phyloP scores from a whole-genome alignment of 257 asterid species.

The Fraxinus quadrangulata region DNA sequence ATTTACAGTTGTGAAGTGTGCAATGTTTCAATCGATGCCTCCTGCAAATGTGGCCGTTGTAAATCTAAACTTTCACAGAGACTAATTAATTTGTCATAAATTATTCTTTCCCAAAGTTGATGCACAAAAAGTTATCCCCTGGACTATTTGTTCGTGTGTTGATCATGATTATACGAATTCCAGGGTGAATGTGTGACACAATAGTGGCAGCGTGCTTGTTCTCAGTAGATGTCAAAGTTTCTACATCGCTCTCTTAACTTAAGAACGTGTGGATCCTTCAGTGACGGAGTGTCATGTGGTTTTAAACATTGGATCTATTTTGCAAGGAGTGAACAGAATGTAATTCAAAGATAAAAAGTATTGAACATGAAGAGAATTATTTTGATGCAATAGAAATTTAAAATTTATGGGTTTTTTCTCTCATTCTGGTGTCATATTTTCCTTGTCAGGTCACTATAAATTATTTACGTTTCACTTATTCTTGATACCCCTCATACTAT shows the following conservation, averaged over 20 bases:
- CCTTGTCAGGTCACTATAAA: neutral
- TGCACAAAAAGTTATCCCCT: neutral
- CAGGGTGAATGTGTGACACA: neutral
- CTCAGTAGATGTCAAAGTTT: neutral
- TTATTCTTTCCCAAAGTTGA: neutral
- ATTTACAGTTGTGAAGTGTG: neutral
- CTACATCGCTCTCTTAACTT: neutral
- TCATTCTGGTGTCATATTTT: constrained; percentile 7
- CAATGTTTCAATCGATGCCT: neutral
- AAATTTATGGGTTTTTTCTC: neutral
- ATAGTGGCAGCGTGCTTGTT: neutral
- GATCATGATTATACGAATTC: neutral
- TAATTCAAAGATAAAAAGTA: neutral
- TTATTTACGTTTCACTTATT: constrained; percentile 5
- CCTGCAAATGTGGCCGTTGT: neutral
- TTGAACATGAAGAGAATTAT: neutral
- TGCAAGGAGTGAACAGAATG: neutral
- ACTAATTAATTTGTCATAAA: neutral
- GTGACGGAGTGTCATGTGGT: neutral
- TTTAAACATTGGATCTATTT: neutral
- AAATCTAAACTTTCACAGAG: neutral
- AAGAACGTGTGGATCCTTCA: neutral
- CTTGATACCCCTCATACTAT: neutral
- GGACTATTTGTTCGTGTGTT: neutral
- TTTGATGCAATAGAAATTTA: constrained; percentile 4